These are phyloP conservation scores for Curvularia eragrostidis DNA, from an alignment of 2,329 filamentous ascomycete genomes.

Conservation along the genomic window DNA sequence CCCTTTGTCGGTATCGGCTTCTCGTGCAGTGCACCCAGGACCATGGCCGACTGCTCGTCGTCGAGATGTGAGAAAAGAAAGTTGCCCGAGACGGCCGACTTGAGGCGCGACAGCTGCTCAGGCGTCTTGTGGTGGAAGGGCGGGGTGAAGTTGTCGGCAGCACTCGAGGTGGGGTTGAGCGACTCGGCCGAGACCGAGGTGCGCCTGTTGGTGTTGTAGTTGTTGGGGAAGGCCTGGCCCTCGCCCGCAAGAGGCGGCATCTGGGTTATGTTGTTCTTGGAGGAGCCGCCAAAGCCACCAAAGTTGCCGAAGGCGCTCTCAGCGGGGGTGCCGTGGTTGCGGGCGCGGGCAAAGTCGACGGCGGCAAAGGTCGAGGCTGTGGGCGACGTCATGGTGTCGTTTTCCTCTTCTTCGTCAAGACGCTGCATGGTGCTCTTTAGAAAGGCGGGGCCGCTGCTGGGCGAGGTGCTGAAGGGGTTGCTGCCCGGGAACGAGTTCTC, in stretches of 20 bases:
- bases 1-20: conserved; percentile 94
- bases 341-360: conserved; percentile 51
- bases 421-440: conserved; percentile 63
- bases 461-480: conserved; percentile 73
- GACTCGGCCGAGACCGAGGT: conserved; percentile 98
- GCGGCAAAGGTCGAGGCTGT: conserved; percentile 61
- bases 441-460: conserved; percentile 50
- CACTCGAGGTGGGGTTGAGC: conserved; percentile 83
- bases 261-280: conserved; percentile 48
- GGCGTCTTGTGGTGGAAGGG: conserved; percentile 82
- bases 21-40: conserved; percentile 89
- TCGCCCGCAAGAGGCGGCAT: conserved; percentile 57
- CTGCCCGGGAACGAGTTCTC: conserved; percentile 77
- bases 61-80: conserved; percentile 95
- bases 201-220: conserved; percentile 92
- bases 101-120: conserved; percentile 81
- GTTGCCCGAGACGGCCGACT: conserved; percentile 82
- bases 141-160: conserved; percentile 87
- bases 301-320: conserved; percentile 51
- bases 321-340: conserved; percentile 41
- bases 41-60: conserved; percentile 86
- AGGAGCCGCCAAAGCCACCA: conserved; percentile 41
- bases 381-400: conserved; percentile 76
- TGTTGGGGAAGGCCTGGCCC: conserved; percentile 78
- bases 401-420: conserved; percentile 82